These are phyloP conservation scores for Boletus sensibilis DNA, from an alignment of 768 basidiomycete species.

Conservation along the genomic window DNA sequence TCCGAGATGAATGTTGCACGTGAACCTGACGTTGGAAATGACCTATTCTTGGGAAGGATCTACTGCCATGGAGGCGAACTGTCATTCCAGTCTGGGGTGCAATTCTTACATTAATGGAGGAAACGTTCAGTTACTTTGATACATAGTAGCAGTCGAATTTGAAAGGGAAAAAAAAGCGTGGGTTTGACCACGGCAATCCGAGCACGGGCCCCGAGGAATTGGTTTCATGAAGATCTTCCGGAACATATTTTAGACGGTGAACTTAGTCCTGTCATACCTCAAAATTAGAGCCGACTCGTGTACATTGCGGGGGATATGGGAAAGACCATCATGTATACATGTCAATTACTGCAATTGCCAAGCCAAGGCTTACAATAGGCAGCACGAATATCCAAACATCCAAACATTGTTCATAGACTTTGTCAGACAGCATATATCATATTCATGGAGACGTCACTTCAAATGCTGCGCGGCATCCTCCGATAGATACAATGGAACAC, in stretches of 20 bases:
- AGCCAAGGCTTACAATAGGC: not conserved
- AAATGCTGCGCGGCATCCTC: constrained; percentile 4
- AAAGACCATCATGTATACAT: not conserved
- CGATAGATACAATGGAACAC: constrained; percentile 1
- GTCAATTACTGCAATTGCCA: not conserved
- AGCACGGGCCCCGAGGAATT: not conserved
- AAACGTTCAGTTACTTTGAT: not conserved
- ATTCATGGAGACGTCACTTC: not conserved
- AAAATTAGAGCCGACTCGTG: not conserved
- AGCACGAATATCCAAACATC: not conserved
- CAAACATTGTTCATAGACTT: not conserved
- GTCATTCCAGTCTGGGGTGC: constrained; percentile 1
- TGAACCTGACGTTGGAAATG: constrained; percentile 21
- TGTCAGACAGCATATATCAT: constrained; percentile 5
- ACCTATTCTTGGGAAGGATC: constrained; percentile 17
- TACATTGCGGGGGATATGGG: not conserved
- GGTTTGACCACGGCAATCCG: not conserved
- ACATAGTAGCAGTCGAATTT: not conserved
- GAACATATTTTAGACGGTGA: not conserved
- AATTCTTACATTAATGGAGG: not conserved
- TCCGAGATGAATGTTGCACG: constrained; percentile 12
- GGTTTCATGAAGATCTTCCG: not conserved
- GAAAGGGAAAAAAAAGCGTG: not conserved
- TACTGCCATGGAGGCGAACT: constrained; percentile 13
- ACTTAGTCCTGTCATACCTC: not conserved